Evolutionary conservation across 1,139 yeast species (phyloP), one percentile per base, ranked within the genome.

Genomic region (Sugiyamaella japonica): DNA sequence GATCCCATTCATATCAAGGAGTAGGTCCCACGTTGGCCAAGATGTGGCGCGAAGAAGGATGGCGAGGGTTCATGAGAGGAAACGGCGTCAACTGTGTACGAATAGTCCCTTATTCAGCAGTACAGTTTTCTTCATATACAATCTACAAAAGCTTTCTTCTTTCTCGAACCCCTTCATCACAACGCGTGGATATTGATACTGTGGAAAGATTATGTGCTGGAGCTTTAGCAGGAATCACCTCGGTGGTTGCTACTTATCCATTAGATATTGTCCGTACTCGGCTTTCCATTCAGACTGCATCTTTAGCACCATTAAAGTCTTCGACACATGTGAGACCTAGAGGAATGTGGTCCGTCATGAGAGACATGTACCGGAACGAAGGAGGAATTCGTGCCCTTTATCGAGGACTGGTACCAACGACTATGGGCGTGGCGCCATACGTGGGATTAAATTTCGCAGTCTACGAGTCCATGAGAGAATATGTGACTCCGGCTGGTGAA

Each of bases 391-490:
- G 70, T 4, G 96, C 93, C 0, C 75, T 91, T 16, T 93, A 89
- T 67, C 77, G 93, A 54, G 99, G 99, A 3, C 76, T 91, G 8
- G 76, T 85, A 57, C 97, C 98, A 6, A 91, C 99, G 0, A 82
- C 91, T 1, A 72, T 89, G 60, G 98, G 98, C 1, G 97, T 93
- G 12, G 97, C 97, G 0, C 98, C 99, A 0, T 93, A 91, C 65
- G 97, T 89, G 43, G 97, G 97, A 2, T 79, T 93, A 54, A 93
- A 91, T 71, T 93, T 93, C 70, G 87, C 97, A 6, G 82, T 89
- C 45, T 93, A 91, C 73, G 98, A 93, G 66, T 82, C 80, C 57
- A 68, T 90, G 62, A 82, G 93, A 58, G 95, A 86, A 60, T 56
- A 67, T 25, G 63, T 71, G 28, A 66, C 74, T 10, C 74, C 76